phyloP scores from a whole-genome alignment of 1,284 basidiomycete genomes.

The Irpex sp. region DNA sequence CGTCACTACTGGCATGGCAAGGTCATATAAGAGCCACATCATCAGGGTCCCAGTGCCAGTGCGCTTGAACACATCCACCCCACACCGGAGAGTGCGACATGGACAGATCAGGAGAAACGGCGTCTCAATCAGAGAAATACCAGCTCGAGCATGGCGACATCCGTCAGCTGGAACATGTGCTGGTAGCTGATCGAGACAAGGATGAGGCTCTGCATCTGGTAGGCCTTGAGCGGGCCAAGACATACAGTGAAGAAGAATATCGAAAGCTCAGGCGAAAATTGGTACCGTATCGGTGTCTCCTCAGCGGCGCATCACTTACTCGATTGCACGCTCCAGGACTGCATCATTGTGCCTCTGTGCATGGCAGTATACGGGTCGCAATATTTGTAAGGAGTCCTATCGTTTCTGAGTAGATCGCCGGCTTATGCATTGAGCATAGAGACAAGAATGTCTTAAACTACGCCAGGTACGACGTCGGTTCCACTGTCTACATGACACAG shows the following conservation, averaged over 20 bases:
- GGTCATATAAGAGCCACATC: no score
- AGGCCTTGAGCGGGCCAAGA: conserved; percentile 43
- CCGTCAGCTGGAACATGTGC: neutral
- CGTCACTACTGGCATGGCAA: neutral
- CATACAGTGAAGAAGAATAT: conserved; percentile 62
- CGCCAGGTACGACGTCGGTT: conserved; percentile 43
- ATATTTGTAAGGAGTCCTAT: conserved; percentile 41
- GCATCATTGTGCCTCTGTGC: conserved; percentile 55
- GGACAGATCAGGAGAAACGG: neutral
- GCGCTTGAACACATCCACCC: neutral
- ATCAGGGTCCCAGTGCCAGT: no score
- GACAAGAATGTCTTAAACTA: conserved; percentile 71
- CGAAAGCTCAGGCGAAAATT: conserved; percentile 52
- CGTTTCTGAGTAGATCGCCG: neutral
- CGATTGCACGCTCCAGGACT: conserved; percentile 36
- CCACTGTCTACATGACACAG: neutral
- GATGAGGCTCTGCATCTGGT: conserved; percentile 62
- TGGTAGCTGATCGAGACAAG: conserved; percentile 33
- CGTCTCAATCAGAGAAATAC: neutral
- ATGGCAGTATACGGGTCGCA: conserved; percentile 67
- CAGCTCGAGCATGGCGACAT: neutral
- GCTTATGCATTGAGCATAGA: conserved; percentile 27
- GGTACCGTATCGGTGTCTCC: conserved; percentile 26
- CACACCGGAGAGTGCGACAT: neutral
- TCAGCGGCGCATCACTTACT: neutral